phyloP scores from a whole-genome alignment of 805 yeast species.

The Phaffomyces thermotolerans region DNA sequence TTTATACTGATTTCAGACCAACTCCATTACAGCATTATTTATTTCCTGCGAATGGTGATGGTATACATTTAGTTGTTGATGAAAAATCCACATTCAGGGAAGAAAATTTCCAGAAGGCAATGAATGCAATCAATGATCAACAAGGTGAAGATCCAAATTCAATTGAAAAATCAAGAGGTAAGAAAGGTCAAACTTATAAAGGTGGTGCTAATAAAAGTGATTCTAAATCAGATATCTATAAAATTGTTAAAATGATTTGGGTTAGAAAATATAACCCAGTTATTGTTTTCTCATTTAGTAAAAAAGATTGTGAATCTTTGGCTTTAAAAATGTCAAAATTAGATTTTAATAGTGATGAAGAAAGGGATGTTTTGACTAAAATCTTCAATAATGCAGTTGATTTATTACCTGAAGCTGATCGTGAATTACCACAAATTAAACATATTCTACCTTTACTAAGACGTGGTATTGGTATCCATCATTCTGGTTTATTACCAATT shows the following conservation, averaged over 20 bases:
- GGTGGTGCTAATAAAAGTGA: slow-evolving; percentile 64
- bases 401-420: slow-evolving; percentile 82
- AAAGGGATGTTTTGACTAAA: slow-evolving; percentile 82
- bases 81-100: slow-evolving; percentile 95
- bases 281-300: slow-evolving; percentile 95
- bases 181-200: slow-evolving; percentile 74
- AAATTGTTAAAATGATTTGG: slow-evolving; percentile 97
- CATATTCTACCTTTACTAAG: slow-evolving; percentile 81
- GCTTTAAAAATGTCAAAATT: slow-evolving; percentile 94
- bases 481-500: slow-evolving; percentile 91
- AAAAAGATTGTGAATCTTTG: slow-evolving; percentile 90
- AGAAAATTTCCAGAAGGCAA: slow-evolving; percentile 96
- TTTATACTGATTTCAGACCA: slow-evolving; percentile 97
- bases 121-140: slow-evolving; percentile 83
- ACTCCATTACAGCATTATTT: slow-evolving; percentile 96
- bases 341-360: slow-evolving; percentile 91
- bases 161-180: slow-evolving; percentile 51
- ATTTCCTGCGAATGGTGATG: slow-evolving; percentile 98
- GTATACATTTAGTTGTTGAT: slow-evolving; percentile 94
- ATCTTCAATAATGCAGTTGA: slow-evolving; percentile 88
- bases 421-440: slow-evolving; percentile 89
- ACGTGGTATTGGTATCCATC: slow-evolving; percentile 98
- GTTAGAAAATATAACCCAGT: slow-evolving; percentile 94
- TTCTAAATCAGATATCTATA: slow-evolving; percentile 78
- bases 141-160: slow-evolving; percentile 79